Conservation (phyloP, 2,329 filamentous ascomycete genomes). For the Alternaria viburni region DNA sequence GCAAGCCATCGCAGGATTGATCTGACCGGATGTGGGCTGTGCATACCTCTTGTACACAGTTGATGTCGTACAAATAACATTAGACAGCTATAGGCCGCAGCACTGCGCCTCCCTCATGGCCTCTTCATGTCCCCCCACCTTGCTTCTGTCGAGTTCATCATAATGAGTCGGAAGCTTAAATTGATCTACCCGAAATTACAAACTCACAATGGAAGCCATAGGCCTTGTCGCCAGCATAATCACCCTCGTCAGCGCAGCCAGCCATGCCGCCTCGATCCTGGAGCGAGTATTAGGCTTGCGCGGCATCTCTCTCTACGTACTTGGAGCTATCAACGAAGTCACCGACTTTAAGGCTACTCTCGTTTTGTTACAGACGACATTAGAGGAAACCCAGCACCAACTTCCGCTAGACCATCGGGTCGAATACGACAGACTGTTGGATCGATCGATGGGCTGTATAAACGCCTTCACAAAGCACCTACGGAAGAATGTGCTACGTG, state of each 20-base stretch:
- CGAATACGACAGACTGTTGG: background rate
- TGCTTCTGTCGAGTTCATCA: background rate
- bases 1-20: background rate
- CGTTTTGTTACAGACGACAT: rapidly evolving
- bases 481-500: background rate
- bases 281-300: background rate
- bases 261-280: background rate
- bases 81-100: background rate
- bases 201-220: background rate
- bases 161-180: rapidly evolving
- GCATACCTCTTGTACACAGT: background rate
- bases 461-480: background rate
- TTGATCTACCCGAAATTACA: rapidly evolving
- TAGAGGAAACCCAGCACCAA: background rate
- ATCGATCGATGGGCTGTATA: background rate
- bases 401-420: background rate
- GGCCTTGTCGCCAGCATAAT: background rate
- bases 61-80: background rate
- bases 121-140: rapidly evolving
- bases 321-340: background rate
- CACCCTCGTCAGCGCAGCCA: background rate
- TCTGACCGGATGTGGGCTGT: background rate
- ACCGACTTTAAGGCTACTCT: background rate
- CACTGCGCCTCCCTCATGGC: background rate
- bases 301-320: background rate